These are phyloP conservation scores for Spathaspora passalidarum DNA, from an alignment of 805 yeast genomes.

Conservation along the genomic window DNA sequence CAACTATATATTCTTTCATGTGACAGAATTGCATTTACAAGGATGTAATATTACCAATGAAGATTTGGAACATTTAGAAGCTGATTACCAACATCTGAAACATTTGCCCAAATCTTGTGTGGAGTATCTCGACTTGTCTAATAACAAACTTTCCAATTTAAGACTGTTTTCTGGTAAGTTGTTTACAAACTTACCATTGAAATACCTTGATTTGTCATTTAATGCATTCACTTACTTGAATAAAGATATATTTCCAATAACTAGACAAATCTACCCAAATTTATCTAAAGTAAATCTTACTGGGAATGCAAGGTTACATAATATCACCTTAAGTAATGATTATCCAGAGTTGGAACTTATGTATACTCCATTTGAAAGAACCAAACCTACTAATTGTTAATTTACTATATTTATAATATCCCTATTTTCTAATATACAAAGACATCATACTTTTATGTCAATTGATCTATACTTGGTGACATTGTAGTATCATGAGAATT, in stretches of 20 bases:
- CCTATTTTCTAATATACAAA: not conserved
- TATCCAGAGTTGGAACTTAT: constrained; percentile 2
- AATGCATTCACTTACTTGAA: constrained; percentile 11
- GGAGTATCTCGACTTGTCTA: constrained; percentile 6
- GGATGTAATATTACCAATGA: constrained; percentile 11
- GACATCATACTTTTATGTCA: not conserved
- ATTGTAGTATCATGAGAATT: not conserved
- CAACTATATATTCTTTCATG: constrained; percentile 6
- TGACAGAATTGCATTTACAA: constrained; percentile 6
- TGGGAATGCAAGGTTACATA: constrained; percentile 5
- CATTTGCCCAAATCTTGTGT: not conserved
- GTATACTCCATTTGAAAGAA: constrained; percentile 3
- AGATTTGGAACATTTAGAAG: constrained; percentile 10
- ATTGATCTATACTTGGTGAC: not conserved
- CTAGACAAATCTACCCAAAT: constrained; percentile 1
- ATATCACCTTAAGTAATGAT: not conserved
- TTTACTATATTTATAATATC: not conserved
- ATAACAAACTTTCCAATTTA: constrained; percentile 9
- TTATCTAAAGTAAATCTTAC: constrained; percentile 5
- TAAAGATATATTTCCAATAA: constrained; percentile 9
- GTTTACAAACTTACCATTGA: constrained; percentile 7
- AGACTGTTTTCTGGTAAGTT: constrained; percentile 7
- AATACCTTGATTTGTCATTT: constrained; percentile 9
- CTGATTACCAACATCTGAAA: constrained; percentile 2
- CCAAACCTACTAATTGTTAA: not conserved